phyloP scores from a whole-genome alignment of 1,284 basidiomycete genomes.

The Singerocomus inundabilis region DNA sequence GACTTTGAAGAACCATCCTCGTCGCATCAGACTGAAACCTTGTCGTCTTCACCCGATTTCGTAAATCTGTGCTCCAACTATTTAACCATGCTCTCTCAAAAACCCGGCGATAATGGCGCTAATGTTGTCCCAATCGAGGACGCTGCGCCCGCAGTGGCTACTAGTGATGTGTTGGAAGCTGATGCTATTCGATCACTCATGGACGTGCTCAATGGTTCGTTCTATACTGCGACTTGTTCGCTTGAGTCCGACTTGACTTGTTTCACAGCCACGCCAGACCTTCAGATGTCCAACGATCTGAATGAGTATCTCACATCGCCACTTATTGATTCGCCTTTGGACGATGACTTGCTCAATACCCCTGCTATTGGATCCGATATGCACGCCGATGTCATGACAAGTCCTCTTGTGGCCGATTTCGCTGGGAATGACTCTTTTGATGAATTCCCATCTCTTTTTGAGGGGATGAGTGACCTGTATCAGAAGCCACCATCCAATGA shows the following conservation, averaged over 20 bases:
- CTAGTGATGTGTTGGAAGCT: conserved; percentile 25
- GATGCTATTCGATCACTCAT: conserved; percentile 42
- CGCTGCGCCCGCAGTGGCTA: conserved; percentile 11
- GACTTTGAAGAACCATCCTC: conserved; percentile 27
- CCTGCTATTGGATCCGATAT: conserved; percentile 44
- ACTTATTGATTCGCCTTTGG: conserved; percentile 50
- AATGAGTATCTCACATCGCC: conserved; percentile 48
- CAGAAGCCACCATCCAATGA: conserved; percentile 20
- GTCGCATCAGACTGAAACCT: conserved; percentile 18
- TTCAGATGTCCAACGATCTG: conserved; percentile 33
- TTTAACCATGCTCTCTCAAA: conserved; percentile 47
- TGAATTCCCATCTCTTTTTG: conserved; percentile 27
- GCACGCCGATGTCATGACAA: conserved; percentile 42
- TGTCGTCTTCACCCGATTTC: conserved; percentile 35
- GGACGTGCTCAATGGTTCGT: conserved; percentile 43
- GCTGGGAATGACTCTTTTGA: conserved; percentile 36
- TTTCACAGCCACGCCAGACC: conserved; percentile 37
- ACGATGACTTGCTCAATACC: conserved; percentile 55
- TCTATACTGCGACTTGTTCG: fast-evolving
- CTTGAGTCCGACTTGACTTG: not conserved
- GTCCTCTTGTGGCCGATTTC: conserved; percentile 34
- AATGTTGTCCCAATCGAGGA: conserved; percentile 17
- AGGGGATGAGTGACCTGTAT: not conserved
- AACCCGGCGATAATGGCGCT: conserved; percentile 30
- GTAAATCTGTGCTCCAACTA: conserved; percentile 43